A percentile compares a stretch with the other conserved stretches of the same genome.
Evolutionary conservation across 371 early-diverging fungal species (phyloP).

Genomic region (Lichtheimia ornata): DNA sequence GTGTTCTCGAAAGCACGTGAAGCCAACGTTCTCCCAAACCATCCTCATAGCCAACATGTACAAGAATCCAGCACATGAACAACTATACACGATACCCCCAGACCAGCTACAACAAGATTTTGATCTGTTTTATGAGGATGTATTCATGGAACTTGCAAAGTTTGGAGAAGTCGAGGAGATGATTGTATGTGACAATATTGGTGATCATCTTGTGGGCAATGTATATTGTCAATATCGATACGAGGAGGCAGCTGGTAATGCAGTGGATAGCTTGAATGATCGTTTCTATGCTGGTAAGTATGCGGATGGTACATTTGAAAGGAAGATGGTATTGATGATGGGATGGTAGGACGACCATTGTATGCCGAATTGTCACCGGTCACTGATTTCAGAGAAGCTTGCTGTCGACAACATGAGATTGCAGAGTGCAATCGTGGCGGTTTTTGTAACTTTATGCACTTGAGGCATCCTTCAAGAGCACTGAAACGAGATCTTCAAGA

Average conservation of each 20-base stretch:
- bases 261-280: slow-evolving; percentile 88
- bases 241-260: slow-evolving; percentile 93
- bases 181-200: slow-evolving; percentile 97
- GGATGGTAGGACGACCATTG: slow-evolving; percentile 75
- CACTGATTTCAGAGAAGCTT: slow-evolving; percentile 96
- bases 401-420: slow-evolving; percentile 96
- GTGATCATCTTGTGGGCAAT: slow-evolving; percentile 96
- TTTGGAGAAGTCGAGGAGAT: slow-evolving; percentile 97
- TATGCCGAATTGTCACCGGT: slow-evolving; percentile 97
- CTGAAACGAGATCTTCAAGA: slow-evolving; percentile 80
- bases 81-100: slow-evolving; percentile 66
- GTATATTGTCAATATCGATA: slow-evolving; percentile 92
- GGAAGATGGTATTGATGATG: background rate
- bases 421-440: slow-evolving; percentile 95
- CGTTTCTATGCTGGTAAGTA: slow-evolving; percentile 89
- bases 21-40: slow-evolving; percentile 94
- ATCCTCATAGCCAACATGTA: slow-evolving; percentile 94
- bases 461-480: slow-evolving; percentile 77
- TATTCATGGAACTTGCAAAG: slow-evolving; percentile 93
- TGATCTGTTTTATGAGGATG: slow-evolving; percentile 96
- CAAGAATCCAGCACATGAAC: slow-evolving; percentile 89
- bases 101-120: slow-evolving; percentile 90
- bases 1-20: slow-evolving; percentile 97
- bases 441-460: slow-evolving; percentile 99
- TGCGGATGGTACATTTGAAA: background rate